Evolutionary conservation across 2,329 filamentous ascomycete species (phyloP), one percentile per base, ranked within the genome.

Genomic region (Periglandula ipomoeae): DNA sequence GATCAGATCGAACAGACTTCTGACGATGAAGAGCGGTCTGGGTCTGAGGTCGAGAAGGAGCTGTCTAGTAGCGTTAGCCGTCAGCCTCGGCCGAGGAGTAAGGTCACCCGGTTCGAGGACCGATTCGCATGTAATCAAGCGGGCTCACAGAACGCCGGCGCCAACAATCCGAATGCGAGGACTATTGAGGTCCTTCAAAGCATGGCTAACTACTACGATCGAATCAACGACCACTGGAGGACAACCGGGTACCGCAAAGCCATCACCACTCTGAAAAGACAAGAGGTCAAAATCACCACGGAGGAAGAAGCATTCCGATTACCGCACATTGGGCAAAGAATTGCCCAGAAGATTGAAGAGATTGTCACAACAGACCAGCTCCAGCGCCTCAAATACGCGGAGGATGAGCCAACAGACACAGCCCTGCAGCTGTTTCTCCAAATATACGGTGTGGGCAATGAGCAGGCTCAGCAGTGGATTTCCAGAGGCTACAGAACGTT

Each of bases 261-360:
- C 11, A 85, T 94, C 46, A 71, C 73, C n/a, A 85, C 80, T 3
- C 72, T 97, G 11, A 80, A 80, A 40, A 82, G 79, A 43, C 84
- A 90, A 52, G 61, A 69, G 0, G 58, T 56, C 43, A 84, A 81
- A 59, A 78, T 96, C 50, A 70, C 65, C 4, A 90, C 84, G 0
- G 81, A 78, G 50, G 74, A 81, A 44, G 76, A 94, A 62, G 91
- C 90, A 0, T 68, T 75, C 10, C 64, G 67, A 2, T 72, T 96
- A 1, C 80, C 81, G 1, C 77, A 75, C 50, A 81, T 96, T 32
- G 90, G 90, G 7, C 58, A 72, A 10, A 77, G 87, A 1, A 70
- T 96, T 1, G 89, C 89, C 0, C 72, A 78, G 23, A 95, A 95
- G 64, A 93, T 97, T 53, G 87, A 93, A 58, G 91, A 96, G 61